phyloP scores from a whole-genome alignment of 148 eudicot genomes.

The Arctostaphylos glauca region DNA sequence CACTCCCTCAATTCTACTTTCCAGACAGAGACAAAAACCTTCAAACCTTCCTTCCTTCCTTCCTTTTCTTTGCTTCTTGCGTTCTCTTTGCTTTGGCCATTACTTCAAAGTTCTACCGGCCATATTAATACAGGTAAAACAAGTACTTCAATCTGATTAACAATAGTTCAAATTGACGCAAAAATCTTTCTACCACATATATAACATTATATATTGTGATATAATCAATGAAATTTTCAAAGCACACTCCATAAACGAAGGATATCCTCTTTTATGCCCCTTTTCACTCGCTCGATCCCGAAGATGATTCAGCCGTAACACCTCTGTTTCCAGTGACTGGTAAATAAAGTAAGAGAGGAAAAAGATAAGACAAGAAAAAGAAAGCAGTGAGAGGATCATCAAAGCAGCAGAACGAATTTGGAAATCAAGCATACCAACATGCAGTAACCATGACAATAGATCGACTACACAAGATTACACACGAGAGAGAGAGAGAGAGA shows the following conservation, averaged over 20 bases:
- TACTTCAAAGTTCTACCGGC: background rate
- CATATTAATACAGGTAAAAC: background rate
- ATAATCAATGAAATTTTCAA: background rate
- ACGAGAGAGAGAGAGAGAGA: background rate
- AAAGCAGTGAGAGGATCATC: background rate
- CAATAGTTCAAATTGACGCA: background rate
- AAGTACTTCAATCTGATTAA: background rate
- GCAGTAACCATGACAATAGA: background rate
- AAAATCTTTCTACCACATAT: background rate
- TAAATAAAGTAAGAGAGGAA: background rate
- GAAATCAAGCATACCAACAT: slow-evolving; percentile 9
- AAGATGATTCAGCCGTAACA: slow-evolving; percentile 75
- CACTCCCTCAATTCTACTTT: background rate
- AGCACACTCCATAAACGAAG: slow-evolving; percentile 33
- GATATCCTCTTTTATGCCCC: slow-evolving; percentile 92
- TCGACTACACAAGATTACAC: background rate
- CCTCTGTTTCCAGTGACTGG: slow-evolving; percentile 77
- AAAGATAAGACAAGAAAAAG: background rate
- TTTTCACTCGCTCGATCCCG: slow-evolving; percentile 89
- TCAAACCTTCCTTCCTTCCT: background rate
- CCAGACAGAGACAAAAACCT: background rate
- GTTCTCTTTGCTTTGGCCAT: background rate
- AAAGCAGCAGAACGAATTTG: slow-evolving; percentile 17
- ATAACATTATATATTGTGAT: slow-evolving; percentile 1
- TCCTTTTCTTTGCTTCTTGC: no score